phyloP scores from a whole-genome alignment of 2,329 filamentous ascomycete species.

The Aspergillus jensenii region DNA sequence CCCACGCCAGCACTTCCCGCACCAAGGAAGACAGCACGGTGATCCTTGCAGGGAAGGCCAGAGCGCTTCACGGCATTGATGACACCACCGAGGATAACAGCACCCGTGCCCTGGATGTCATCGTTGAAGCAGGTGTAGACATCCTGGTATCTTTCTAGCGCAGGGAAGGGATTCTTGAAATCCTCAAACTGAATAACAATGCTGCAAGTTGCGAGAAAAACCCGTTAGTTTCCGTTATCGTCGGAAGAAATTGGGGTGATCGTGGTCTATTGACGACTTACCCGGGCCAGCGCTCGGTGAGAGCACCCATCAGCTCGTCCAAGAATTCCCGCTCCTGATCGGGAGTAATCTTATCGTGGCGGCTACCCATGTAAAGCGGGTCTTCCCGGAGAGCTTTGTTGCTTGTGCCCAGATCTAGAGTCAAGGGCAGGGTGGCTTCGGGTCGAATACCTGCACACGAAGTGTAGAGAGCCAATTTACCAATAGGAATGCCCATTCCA shows the following conservation, averaged over 20 bases:
- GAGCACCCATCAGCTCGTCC: constrained; percentile 94
- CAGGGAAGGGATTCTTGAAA: constrained; percentile 96
- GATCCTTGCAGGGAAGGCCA: constrained; percentile 80
- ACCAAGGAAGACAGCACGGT: constrained; percentile 93
- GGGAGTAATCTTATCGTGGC: constrained; percentile 74
- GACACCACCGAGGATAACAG: constrained; percentile 84
- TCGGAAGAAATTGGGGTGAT: constrained; percentile 15
- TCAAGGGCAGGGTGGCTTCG: constrained; percentile 62
- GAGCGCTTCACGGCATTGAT: constrained; percentile 78
- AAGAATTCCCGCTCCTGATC: constrained; percentile 86
- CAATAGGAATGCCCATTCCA: constrained; percentile 96
- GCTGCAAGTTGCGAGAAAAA: constrained; percentile 32
- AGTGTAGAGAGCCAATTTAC: constrained; percentile 93
- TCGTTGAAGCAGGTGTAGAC: constrained; percentile 97
- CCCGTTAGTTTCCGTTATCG: constrained; percentile 21
- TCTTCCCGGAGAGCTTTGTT: constrained; percentile 69
- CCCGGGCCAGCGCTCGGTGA: constrained; percentile 73
- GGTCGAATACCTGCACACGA: constrained; percentile 94
- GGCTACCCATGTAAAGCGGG: constrained; percentile 86
- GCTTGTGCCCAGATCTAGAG: constrained; percentile 62
- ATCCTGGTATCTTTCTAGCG: constrained; percentile 84
- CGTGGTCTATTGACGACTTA: constrained; percentile 34
- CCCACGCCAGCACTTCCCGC: constrained; percentile 94
- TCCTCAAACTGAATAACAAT: constrained; percentile 93
- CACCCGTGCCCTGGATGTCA: constrained; percentile 95